These are phyloP conservation scores for Dioscorea alata DNA, from an alignment of 106 monocot genomes.

Conservation along the genomic window DNA sequence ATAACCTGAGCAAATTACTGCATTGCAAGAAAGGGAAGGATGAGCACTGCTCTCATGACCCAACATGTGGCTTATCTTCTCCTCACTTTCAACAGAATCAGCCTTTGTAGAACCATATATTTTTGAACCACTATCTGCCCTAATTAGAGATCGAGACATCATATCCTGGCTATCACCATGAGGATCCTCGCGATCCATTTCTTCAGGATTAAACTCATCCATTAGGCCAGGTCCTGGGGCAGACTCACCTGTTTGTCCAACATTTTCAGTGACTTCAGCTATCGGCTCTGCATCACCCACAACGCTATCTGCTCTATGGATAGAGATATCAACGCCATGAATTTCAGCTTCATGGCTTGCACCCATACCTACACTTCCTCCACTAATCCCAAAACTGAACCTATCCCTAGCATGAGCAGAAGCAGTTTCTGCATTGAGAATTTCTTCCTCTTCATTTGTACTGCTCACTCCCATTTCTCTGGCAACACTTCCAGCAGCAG, in stretches of 20 bases:
- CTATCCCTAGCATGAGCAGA: conserved; percentile 68
- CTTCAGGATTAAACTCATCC: conserved; percentile 86
- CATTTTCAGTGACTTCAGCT: conserved; percentile 82
- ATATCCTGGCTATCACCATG: conserved; percentile 95
- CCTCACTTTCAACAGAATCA: conserved; percentile 88
- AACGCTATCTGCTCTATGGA: conserved; percentile 54
- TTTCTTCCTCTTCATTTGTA: conserved; percentile 84
- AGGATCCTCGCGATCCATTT: conserved; percentile 61
- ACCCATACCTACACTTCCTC: conserved; percentile 96
- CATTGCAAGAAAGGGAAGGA: conserved; percentile 98
- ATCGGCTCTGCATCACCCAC: conserved; percentile 72
- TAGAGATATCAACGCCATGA: conserved; percentile 73
- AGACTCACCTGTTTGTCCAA: conserved; percentile 93
- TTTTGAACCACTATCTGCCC: conserved; percentile 95
- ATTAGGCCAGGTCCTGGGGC: conserved; percentile 74
- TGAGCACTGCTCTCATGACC: conserved; percentile 49
- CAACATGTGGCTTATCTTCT: conserved; percentile 49
- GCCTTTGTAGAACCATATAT: conserved; percentile 80
- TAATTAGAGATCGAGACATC: conserved; percentile 69
- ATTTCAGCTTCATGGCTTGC: conserved; percentile 99
- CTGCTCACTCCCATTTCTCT: conserved; percentile 83
- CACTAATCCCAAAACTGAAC: conserved; percentile 91
- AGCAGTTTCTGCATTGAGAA: conserved; percentile 76
- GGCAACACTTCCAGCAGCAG: conserved; percentile 66
- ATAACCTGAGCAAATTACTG: conserved; percentile 59